Conservation (phyloP, 495 filamentous ascomycete genomes). For the Aspergillus coremiiformis region DNA sequence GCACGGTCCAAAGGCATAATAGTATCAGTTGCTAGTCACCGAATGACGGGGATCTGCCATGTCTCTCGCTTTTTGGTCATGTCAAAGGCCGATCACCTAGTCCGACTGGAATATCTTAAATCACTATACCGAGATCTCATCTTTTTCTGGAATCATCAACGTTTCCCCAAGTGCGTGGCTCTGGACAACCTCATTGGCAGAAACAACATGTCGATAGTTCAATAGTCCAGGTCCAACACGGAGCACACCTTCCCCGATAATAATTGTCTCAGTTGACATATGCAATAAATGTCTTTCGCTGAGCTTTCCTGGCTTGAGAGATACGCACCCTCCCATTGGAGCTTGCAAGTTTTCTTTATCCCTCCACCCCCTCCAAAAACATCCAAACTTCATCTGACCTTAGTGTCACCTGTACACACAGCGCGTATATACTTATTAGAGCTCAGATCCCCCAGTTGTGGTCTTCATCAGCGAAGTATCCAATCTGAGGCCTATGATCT, state of each 20-base stretch:
- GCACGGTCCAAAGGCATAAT: constrained; percentile 2
- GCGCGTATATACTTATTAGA: background rate
- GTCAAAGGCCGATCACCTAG: background rate
- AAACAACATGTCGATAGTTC: background rate
- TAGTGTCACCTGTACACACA: background rate
- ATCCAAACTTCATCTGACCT: constrained; percentile 1
- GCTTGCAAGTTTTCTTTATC: background rate
- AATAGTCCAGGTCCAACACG: background rate
- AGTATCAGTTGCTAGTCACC: background rate
- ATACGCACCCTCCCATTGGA: constrained; percentile 4
- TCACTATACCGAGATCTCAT: background rate
- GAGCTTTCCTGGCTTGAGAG: background rate
- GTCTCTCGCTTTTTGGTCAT: background rate
- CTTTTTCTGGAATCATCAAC: background rate
- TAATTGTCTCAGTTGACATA: background rate
- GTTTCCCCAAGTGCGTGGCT: background rate
- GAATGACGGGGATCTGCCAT: background rate
- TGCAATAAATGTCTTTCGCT: background rate
- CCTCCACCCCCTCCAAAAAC: background rate
- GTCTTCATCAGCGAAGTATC: background rate
- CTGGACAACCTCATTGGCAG: background rate
- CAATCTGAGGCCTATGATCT: background rate
- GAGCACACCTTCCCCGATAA: background rate
- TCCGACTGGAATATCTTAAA: background rate
- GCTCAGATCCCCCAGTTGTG: background rate